Evolutionary conservation across 1,284 basidiomycete species (phyloP).

Genomic region (Stygiomarasmius scandens): DNA sequence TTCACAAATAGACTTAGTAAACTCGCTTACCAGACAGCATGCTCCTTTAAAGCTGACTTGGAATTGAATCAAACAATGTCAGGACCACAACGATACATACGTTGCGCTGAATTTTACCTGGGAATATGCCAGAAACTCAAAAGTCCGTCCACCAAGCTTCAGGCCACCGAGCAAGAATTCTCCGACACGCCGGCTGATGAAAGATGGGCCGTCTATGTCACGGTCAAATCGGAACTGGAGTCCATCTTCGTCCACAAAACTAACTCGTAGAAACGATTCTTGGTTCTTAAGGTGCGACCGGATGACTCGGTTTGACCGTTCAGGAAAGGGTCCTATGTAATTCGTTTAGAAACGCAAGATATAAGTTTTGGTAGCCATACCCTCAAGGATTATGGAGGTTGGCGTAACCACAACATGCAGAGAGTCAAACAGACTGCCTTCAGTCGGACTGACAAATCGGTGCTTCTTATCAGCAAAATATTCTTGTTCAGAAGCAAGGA

Average conservation of each 20-base stretch:
- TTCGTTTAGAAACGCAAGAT: background rate
- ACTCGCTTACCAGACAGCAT: conserved; percentile 42
- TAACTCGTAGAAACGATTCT: conserved; percentile 65
- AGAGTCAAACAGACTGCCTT: conserved; percentile 52
- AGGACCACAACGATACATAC: too few relatives aligned
- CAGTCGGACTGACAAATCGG: conserved; percentile 21
- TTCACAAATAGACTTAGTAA: conserved; percentile 50
- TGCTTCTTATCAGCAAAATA: conserved; percentile 19
- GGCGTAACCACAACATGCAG: conserved; percentile 63
- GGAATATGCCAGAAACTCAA: conserved; percentile 60
- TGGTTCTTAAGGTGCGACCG: conserved; percentile 46
- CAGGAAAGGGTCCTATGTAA: conserved; percentile 51
- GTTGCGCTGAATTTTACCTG: too few relatives aligned
- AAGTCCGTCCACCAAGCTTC: conserved; percentile 49
- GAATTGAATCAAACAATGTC: too few relatives aligned
- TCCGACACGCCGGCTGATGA: conserved; percentile 49
- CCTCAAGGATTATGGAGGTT: conserved; percentile 57
- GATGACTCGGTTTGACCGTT: conserved; percentile 69
- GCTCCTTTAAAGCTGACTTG: conserved; percentile 56
- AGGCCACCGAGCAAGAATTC: conserved; percentile 48
- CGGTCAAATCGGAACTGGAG: conserved; percentile 46
- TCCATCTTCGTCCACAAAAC: conserved; percentile 61
- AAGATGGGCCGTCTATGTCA: conserved; percentile 50
- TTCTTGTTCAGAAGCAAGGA: conserved; percentile 33
- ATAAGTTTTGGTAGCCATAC: background rate